phyloP scores from a whole-genome alignment of 2,329 filamentous ascomycete species.

The Amylocarpus encephaloides region DNA sequence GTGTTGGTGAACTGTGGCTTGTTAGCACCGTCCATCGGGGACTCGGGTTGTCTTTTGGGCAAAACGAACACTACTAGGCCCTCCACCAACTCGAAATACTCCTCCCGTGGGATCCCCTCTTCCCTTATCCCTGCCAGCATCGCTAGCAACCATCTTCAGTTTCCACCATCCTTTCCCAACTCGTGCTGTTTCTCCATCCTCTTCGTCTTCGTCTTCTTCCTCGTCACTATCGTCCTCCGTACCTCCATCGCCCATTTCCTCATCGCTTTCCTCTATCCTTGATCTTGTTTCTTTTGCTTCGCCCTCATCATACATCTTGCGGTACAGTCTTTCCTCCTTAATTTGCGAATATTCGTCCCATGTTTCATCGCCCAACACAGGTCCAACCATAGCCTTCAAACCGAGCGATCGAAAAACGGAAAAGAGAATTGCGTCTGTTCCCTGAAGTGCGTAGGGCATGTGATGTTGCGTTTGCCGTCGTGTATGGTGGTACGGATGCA shows the following conservation, averaged over 20 bases:
- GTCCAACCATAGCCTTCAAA: conserved; percentile 28
- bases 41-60: background rate
- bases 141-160: conserved; percentile 8
- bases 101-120: background rate
- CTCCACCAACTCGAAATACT: conserved; percentile 3
- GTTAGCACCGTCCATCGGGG: background rate
- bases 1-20: conserved; percentile 4
- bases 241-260: conserved; percentile 1
- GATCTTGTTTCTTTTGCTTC: background rate
- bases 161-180: conserved; percentile 8
- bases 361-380: conserved; percentile 22
- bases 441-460: conserved; percentile 39
- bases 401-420: conserved; percentile 32
- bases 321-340: background rate
- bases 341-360: conserved; percentile 13
- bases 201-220: background rate
- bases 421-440: conserved; percentile 40
- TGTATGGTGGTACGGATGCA: conserved; percentile 42
- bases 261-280: background rate
- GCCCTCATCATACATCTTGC: conserved; percentile 6
- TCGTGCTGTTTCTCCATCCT: background rate
- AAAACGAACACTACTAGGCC: conserved; percentile 7
- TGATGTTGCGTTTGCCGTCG: conserved; percentile 4
- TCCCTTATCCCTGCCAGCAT: background rate
- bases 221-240: background rate